phyloP scores from a whole-genome alignment of 192 early-diverging fungal genomes.

The Kappamyces sp. region DNA sequence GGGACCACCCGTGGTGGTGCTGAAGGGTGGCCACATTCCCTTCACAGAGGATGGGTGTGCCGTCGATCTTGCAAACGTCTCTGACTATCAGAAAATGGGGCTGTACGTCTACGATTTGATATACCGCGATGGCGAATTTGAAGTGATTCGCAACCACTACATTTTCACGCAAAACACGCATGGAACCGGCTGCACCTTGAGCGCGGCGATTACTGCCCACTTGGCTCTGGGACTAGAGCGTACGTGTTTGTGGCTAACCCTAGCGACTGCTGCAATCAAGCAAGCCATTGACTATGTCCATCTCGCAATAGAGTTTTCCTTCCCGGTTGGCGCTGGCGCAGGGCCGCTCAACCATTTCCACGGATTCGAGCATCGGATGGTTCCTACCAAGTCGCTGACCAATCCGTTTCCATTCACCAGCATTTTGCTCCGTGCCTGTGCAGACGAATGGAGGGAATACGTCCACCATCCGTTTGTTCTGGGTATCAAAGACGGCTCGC shows the following conservation, averaged over 20 bases:
- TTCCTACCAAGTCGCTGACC: constrained; percentile 3
- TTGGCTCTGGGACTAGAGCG: constrained; percentile 51
- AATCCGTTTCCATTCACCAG: constrained; percentile 25
- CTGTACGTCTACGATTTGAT: constrained; percentile 69
- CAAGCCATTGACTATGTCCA: constrained; percentile 57
- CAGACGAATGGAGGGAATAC: constrained; percentile 61
- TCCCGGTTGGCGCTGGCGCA: constrained; percentile 59
- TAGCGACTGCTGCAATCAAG: constrained; percentile 49
- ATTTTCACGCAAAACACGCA: constrained; percentile 67
- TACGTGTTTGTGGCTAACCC: constrained; percentile 16
- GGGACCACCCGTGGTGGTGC: constrained; percentile 53
- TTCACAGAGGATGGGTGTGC: constrained; percentile 17
- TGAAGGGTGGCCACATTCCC: constrained; percentile 83
- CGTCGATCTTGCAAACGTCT: no score
- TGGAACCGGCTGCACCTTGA: constrained; percentile 84
- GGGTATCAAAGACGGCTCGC: constrained; percentile 65
- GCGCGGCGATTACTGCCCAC: constrained; percentile 69
- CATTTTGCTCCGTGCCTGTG: constrained; percentile 37
- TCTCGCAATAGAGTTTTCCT: constrained; percentile 53
- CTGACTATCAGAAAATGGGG: no score
- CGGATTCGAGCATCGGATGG: constrained; percentile 18
- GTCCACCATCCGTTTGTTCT: constrained; percentile 69
- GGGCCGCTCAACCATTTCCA: constrained; percentile 77
- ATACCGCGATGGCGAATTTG: constrained; percentile 35
- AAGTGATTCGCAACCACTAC: constrained; percentile 43